Conservation (phyloP, 345 rosid species). For the Syzygium jambos region DNA sequence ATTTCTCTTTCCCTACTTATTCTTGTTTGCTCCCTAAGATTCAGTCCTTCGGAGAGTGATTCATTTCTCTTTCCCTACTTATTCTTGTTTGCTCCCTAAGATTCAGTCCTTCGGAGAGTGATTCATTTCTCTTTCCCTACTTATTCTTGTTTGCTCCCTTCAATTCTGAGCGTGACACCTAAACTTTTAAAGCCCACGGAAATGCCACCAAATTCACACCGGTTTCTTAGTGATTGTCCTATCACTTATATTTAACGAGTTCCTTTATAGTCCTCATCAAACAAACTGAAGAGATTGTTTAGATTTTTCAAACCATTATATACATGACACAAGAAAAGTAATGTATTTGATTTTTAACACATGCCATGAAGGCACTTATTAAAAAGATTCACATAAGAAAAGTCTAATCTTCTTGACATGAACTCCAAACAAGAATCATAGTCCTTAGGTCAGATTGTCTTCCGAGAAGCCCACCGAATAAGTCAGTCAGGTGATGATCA, state of each 20-base stretch:
- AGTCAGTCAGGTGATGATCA: not conserved
- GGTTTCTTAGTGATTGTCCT: not conserved
- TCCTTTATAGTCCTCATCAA: not conserved
- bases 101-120: not conserved
- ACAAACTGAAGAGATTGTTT: not conserved
- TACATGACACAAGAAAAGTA: not conserved
- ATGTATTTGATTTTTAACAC: not conserved
- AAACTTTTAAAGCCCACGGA: not conserved
- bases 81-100: not conserved
- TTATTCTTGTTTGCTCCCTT: not conserved
- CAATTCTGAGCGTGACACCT: not conserved
- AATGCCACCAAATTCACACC: not conserved
- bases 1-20: not conserved
- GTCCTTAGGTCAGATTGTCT: not conserved
- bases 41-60: not conserved
- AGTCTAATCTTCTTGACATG: not conserved
- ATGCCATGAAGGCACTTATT: not conserved
- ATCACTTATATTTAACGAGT: not conserved
- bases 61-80: not conserved
- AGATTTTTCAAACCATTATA: not conserved
- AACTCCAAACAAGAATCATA: not conserved
- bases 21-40: not conserved
- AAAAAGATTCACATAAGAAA: not conserved
- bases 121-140: not conserved
- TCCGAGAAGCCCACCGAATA: not conserved